Evolutionary conservation across 441 rosid species (phyloP), one percentile per base, ranked within the genome.

Genomic region (Kokia cookei): DNA sequence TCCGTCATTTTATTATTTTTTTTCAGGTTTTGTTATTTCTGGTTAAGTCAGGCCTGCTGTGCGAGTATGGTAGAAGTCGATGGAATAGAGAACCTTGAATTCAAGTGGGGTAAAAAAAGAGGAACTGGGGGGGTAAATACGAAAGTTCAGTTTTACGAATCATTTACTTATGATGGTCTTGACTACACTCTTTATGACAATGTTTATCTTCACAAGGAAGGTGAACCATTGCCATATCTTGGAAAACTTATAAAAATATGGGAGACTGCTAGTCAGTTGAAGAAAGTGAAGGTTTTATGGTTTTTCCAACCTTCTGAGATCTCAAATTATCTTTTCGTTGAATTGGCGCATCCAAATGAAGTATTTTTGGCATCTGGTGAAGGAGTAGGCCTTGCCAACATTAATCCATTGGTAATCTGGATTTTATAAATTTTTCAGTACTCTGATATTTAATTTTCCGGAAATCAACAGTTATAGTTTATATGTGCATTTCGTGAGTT

Each of bases 291-390:
- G 86, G 77, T 91, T 77, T 83, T 94, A 47, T 96, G 98, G 99
- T 89, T 88, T 77, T 88, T 92, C 77, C 91, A 80, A 51, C 91
- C 96, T 26, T 72, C 59, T 64, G 98, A 96, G 84, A 82, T 96
- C 65, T 57, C 75, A 9, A 77, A 81, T 26, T 84, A 75, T 84
- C 87, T 90, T 55, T 77, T 75, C 62, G 80, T 71, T 77, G 80
- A 79, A 48, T 80, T 70, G 71, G 3, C 71, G 43, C 77, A 54
- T 26, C 69, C 72, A 66, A 92, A 96, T 76, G 98, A 96, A 82
- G 69, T 96, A 70, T 82, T 96, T 85, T 67, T 96, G 82, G 98
- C 95, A 7, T 87, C 91, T 0, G 98, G 99, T 72, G 90, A 90
- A 75, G 99, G 98, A 69, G 50, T 2, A 2, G 96, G 98, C 77